phyloP scores from a whole-genome alignment of 1,139 yeast species.

The Lipomyces yarrowii region DNA sequence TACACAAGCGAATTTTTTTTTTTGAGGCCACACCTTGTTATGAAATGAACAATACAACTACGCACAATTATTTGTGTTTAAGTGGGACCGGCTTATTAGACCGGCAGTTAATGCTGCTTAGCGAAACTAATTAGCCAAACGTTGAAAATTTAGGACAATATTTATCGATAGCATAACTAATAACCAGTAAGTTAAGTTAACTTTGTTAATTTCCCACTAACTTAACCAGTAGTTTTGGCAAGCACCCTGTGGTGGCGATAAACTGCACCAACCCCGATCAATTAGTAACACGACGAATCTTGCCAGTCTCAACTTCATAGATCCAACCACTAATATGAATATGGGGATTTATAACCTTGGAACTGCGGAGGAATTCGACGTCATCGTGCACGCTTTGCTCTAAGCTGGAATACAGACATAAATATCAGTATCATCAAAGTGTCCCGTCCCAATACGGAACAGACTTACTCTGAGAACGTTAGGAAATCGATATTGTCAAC shows the following conservation, averaged over 20 bases:
- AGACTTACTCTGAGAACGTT: conserved; percentile 42
- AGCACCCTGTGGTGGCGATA: too few relatives aligned
- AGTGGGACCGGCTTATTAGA: too few relatives aligned
- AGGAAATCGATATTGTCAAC: conserved; percentile 37
- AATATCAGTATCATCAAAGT: neutral
- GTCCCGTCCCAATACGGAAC: too few relatives aligned
- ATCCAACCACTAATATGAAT: conserved; percentile 47
- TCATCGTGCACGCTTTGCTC: conserved; percentile 47
- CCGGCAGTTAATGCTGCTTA: too few relatives aligned
- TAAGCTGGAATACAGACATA: conserved; percentile 31
- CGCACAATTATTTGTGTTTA: too few relatives aligned
- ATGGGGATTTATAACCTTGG: conserved; percentile 36
- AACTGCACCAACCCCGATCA: neutral
- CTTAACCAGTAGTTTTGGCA: too few relatives aligned
- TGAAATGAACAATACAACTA: neutral
- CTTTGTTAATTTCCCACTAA: too few relatives aligned
- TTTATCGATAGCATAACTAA: too few relatives aligned
- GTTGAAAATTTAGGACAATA: too few relatives aligned
- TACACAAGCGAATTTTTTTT: neutral
- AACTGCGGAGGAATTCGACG: conserved; percentile 40
- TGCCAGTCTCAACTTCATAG: conserved; percentile 48
- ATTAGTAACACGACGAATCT: conserved; percentile 28
- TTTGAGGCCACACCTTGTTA: neutral
- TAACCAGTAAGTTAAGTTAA: too few relatives aligned
- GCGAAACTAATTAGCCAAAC: too few relatives aligned